Evolutionary conservation across 768 basidiomycete species (phyloP), one percentile per base, ranked within the genome.

Genomic region (Russula foetens): DNA sequence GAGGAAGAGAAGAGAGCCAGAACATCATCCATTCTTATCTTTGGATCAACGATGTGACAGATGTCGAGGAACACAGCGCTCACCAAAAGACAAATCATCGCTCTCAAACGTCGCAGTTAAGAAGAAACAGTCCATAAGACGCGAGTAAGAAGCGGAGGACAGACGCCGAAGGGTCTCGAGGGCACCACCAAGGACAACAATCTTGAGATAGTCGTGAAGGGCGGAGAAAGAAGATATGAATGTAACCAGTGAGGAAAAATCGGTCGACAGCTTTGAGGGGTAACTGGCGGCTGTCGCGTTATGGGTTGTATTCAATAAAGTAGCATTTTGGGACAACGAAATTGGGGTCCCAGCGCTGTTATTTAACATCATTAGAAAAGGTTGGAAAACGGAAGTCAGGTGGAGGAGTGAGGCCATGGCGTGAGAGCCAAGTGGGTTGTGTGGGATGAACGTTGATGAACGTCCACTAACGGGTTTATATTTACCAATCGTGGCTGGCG

Each of bases 11-110:
- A 4, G 84, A 81, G 0, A 89, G 70, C 86, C 87, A 90, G 43
- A 77, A 71, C 78, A 87, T 79, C 67, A 89, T 76, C 88, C 88
- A 90, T 41, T 78, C 85, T 88, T 58, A 41, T 41, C 1, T 8
- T 53, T 11, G 26, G 24, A 12, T 56, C 38, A 44, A 29, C 11
- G 62, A 45, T 47, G 48, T 47, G 53, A 56, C n/a, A 59, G 31
- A 57, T 5, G 1, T 45, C 41, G 33, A n/a, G 8, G 1, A n/a
- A 63, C 45, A 57, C 12, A 38, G 41, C 21, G 64, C 83, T 11
- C 66, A 85, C 86, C 70, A 66, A 78, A 86, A 57, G 79, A 76
- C n/a, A 67, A 53, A 63, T 90, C 86, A 0, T 78, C 72, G 5
- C 83, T 80, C 1, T 84, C 77, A 55, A 89, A 84, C 31, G 72